Conservation (phyloP, 2,329 filamentous ascomycete genomes). For the Alternaria sp. region DNA sequence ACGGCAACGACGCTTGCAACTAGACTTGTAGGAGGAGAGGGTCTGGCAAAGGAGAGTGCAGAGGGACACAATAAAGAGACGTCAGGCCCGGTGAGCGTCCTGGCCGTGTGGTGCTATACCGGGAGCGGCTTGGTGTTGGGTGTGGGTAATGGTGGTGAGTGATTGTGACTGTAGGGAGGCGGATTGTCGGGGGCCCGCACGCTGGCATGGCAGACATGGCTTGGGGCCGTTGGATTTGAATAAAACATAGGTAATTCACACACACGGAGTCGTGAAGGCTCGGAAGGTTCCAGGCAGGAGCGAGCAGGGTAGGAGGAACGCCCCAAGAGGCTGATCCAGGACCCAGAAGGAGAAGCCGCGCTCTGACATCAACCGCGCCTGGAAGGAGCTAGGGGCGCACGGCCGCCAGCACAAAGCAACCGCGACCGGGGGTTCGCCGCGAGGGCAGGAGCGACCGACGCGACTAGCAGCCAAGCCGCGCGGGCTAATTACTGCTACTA, state of each 20-base stretch:
- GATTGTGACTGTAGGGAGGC: conserved; percentile 18
- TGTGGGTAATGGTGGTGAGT: conserved; percentile 7
- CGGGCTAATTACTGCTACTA: conserved; percentile 3
- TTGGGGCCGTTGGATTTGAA: conserved; percentile 49
- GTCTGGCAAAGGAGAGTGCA: conserved; percentile 24
- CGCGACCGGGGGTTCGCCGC: conserved; percentile 20
- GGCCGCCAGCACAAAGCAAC: conserved; percentile 27
- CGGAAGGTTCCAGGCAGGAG: conserved; percentile 47
- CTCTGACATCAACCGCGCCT: conserved; percentile 48
- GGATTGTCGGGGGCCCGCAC: conserved; percentile 36
- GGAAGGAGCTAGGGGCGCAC: conserved; percentile 26
- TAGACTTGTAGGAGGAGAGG: conserved; percentile 6
- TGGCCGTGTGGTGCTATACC: conserved; percentile 14
- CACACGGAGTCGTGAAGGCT: conserved; percentile 38
- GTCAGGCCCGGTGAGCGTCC: conserved; percentile 11
- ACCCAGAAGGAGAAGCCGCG: conserved; percentile 46
- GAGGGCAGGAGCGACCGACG: conserved; percentile 9
- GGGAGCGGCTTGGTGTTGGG: conserved; percentile 18
- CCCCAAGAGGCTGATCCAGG: conserved; percentile 49
- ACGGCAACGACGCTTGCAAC: conserved; percentile 23
- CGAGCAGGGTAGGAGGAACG: conserved; percentile 30
- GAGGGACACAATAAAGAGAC: conserved; percentile 26
- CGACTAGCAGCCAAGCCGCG: conserved; percentile 10
- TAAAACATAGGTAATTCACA: conserved; percentile 49
- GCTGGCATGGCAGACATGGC: conserved; percentile 42